Evolutionary conservation across 2,329 filamentous ascomycete species (phyloP).

Genomic region (Drechslerella stenobrocha): DNA sequence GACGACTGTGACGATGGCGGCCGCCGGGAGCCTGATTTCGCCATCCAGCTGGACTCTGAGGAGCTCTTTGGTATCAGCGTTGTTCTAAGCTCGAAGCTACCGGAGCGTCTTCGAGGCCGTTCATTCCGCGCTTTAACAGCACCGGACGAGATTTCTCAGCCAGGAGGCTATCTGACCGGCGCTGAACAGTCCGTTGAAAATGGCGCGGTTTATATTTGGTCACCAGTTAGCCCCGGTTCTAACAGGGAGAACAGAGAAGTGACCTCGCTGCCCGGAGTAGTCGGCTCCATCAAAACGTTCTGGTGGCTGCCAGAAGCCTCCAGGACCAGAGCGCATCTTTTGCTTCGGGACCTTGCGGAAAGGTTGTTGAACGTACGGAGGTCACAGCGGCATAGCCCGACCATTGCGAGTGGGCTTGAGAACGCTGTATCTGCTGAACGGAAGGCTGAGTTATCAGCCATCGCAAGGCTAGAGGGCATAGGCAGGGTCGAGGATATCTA

Average conservation of each 20-base stretch:
- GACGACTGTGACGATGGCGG: background rate
- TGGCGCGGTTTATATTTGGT: background rate
- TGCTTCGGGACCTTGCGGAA: conserved; percentile 10
- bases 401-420: background rate
- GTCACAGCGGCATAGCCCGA: background rate
- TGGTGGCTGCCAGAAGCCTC: conserved; percentile 16
- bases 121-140: conserved; percentile 2
- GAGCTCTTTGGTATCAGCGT: conserved; percentile 8
- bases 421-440: background rate
- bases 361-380: background rate
- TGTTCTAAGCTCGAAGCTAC: background rate
- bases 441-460: background rate
- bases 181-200: background rate
- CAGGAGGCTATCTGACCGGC: background rate
- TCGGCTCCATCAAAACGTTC: conserved; percentile 1
- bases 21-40: background rate
- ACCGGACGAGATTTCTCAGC: background rate
- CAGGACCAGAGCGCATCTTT: background rate
- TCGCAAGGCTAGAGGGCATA: background rate
- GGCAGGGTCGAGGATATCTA: background rate
- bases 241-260: background rate
- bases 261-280: background rate
- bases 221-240: too few relatives aligned
- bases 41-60: background rate
- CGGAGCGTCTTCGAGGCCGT: background rate